Evolutionary conservation across 1,284 basidiomycete species (phyloP), one percentile per base, ranked within the genome.

Genomic region (Pseudozyma hubeiensis): DNA sequence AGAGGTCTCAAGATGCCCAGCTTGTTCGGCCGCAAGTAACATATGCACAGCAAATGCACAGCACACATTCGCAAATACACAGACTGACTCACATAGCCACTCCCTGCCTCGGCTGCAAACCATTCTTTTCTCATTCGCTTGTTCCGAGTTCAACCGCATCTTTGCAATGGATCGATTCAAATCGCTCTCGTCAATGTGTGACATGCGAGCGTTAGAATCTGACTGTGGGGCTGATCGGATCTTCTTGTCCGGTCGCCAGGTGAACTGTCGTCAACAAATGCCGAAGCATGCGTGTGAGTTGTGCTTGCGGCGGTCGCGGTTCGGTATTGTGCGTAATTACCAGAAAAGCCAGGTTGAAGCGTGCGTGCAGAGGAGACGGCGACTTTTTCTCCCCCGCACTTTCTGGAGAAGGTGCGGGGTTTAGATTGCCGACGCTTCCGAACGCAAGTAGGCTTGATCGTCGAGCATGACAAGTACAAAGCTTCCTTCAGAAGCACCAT

Each of bases 1-100:
- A 44, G 41, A 39, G 39, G 60, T 1, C 24, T 69, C 24, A 50
- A 40, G 52, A 43, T 63, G 39, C 60, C 66, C 0, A 60, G 60
- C 17, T n/a, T 69, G 33, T 69, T 69, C 11, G 66, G 60, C 16
- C 40, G 66, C 19, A 69, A 69, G 66, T 69, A 29, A 50, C 14
- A 37, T 14, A 37, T 14, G 14, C 35, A 37, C 8, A 7, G 34
- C 34, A 35, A 7, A n/a, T n/a, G n/a, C 34, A 13, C 8, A 37
- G 35, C 35, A 37, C 8, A 14, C 35, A 10, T 37, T 10, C 35
- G 35, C 14, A 10, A 10, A 14, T 14, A 37, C 35, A 37, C 35
- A 14, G 14, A 14, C 35, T 9, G 8, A 9, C 10, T 10, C 35
- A 37, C 10, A 37, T 14, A 37, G 35, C 35, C 35, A 14, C 35